Percentiles rank a stretch among this genome's conserved stretches.
phyloP scores from a whole-genome alignment of 2,329 filamentous ascomycete species.

The Torrubiellomyces zombiae region DNA sequence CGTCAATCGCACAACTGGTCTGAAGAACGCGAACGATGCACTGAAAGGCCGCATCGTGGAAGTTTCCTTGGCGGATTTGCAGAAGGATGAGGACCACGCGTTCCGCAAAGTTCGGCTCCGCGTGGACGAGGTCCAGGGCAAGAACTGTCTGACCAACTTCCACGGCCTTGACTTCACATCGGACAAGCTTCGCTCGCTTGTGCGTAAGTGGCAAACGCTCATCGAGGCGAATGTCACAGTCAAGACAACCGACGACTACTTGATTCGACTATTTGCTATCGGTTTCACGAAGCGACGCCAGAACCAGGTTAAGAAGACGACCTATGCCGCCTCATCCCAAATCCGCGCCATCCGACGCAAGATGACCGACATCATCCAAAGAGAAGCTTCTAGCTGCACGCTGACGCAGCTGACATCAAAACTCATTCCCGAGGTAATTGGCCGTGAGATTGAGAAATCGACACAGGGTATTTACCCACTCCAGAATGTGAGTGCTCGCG shows the following conservation, averaged over 20 bases:
- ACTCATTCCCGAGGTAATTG: slow-evolving; percentile 98
- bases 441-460: slow-evolving; percentile 98
- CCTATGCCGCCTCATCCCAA: slow-evolving; percentile 92
- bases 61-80: slow-evolving; percentile 94
- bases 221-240: slow-evolving; percentile 99
- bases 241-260: slow-evolving; percentile 99
- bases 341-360: slow-evolving; percentile 97
- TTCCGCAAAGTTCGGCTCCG: slow-evolving; percentile 99
- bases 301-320: slow-evolving; percentile 99
- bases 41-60: slow-evolving; percentile 98
- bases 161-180: slow-evolving; percentile 99
- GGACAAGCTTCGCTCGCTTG: slow-evolving; percentile 97
- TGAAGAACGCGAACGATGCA: slow-evolving; percentile 99
- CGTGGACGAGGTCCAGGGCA: slow-evolving; percentile 97
- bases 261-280: slow-evolving; percentile 96
- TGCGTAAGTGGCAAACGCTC: slow-evolving; percentile 98
- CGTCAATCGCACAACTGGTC: slow-evolving; percentile 97
- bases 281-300: slow-evolving; percentile 98
- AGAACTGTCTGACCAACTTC: slow-evolving; percentile 99
- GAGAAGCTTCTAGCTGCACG: slow-evolving; percentile 87
- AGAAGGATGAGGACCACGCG: slow-evolving; percentile 99
- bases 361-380: slow-evolving; percentile 98
- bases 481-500: slow-evolving; percentile 62
- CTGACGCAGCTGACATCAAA: slow-evolving; percentile 94
- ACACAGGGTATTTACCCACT: slow-evolving; percentile 99